These are phyloP conservation scores for Microsporum ferrugineum DNA, from an alignment of 2,329 filamentous ascomycete species.

Conservation along the genomic window DNA sequence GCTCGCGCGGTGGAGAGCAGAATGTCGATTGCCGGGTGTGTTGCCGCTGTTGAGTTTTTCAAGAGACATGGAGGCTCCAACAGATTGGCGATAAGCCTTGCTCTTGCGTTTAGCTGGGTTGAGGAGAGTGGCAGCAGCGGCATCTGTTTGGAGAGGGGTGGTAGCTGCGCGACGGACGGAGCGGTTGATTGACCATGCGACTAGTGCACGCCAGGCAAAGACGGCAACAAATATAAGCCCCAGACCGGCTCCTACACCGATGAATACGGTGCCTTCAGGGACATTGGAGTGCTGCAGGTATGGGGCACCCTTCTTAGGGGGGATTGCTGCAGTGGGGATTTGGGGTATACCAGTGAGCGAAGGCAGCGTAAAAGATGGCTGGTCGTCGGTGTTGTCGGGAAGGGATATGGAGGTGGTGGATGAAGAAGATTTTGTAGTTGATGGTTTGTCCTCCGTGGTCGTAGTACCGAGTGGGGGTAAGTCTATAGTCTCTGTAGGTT, in stretches of 20 bases:
- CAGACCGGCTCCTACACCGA: conserved; percentile 78
- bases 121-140: conserved; percentile 49
- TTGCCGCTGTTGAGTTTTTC: conserved; percentile 36
- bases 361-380: conserved; percentile 31
- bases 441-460: conserved; percentile 19
- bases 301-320: conserved; percentile 70
- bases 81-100: conserved; percentile 19
- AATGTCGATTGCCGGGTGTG: conserved; percentile 25
- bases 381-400: conserved; percentile 15
- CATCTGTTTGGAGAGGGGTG: conserved; percentile 56
- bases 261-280: conserved; percentile 92
- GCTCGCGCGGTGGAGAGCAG: conserved; percentile 26
- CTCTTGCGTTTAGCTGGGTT: conserved; percentile 32
- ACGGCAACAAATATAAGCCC: conserved; percentile 73
- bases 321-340: conserved; percentile 64
- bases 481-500: conserved; percentile 15
- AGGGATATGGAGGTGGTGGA: not conserved
- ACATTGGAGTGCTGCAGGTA: conserved; percentile 81
- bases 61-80: conserved; percentile 41
- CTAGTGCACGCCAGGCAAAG: conserved; percentile 73
- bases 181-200: conserved; percentile 84
- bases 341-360: conserved; percentile 47
- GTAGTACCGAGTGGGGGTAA: conserved; percentile 9
- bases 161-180: conserved; percentile 78
- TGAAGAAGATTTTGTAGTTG: conserved; percentile 13